Base-by-base conservation (phyloP, 306 rosid genomes). In the Myrica gale region DNA sequence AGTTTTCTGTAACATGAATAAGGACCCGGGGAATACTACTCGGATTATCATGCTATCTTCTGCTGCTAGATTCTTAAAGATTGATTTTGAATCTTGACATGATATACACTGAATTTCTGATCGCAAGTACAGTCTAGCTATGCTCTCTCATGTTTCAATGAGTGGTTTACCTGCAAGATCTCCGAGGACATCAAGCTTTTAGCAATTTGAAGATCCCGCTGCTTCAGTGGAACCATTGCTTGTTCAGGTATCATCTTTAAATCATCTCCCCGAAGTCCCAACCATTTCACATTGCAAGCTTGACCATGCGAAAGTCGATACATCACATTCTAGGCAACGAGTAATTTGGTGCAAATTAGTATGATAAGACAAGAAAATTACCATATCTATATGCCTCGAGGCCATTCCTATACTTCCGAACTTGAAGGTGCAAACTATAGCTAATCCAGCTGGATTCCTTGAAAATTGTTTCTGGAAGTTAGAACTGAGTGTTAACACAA, bases 401-500 rank as follows among this genome's bases (percentile, higher is more conserved):
- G 83, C 97, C 97, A 90, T 92, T 79, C 92, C 90, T 67, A 92
- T 73, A 62, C 99, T 90, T 74, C 99, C 99, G 56, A 80, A 89
- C 84, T 95, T 89, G 88, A 86, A 92, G 74, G 97, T 92, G 85
- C 96, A 89, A 10, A 95, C 77, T 76, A 95, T 90, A n/a, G 93
- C 93, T 71, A 90, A 87, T 74, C 97, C 99, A 78, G 97, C 97
- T 67, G 99, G 99, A 76, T 95, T 92, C 99, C 98, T 90, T 82
- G 42, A n/a, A 10, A 72, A 68, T 44, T 26, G 63, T 26, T 44
- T 9, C 50, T 73, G 19, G 16, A 19, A 45, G n/a, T 39, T 19
- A 71, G 26, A 39, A 62, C 12, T 74, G 19, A 17, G 23, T 73
- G 68, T 50, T 16, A 56, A 20, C 50, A 37, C 3, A 23, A 0